Evolutionary conservation across 2,329 filamentous ascomycete genomes (phyloP).

Genomic region (Penicillium sumatraense): DNA sequence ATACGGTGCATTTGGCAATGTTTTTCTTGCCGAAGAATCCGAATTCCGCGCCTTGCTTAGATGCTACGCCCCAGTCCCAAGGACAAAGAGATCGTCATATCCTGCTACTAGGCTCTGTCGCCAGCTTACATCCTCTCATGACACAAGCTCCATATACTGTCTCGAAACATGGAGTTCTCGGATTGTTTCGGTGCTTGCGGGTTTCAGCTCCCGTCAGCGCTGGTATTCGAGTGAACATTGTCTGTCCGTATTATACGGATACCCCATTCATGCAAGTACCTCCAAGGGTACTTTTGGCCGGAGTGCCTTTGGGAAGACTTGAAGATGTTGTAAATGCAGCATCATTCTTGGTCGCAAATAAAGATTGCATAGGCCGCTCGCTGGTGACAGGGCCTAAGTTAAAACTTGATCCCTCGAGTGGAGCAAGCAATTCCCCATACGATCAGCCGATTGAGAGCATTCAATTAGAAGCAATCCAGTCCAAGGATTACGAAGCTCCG

Average conservation of each 20-base stretch:
- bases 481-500: too few relatives aligned
- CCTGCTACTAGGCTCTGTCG: constrained; percentile 10
- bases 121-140: constrained; percentile 12
- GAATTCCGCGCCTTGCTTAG: constrained; percentile 1
- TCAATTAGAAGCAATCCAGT: too few relatives aligned
- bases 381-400: constrained; percentile 11
- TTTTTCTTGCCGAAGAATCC: constrained; percentile 12
- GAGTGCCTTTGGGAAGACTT: constrained; percentile 5
- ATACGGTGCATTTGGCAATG: constrained; percentile 13
- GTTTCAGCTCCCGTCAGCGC: constrained; percentile 7
- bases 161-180: constrained; percentile 12
- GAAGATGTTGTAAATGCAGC: constrained; percentile 13
- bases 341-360: constrained; percentile 14
- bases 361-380: constrained; percentile 10
- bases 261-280: constrained; percentile 10
- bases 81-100: constrained; percentile 8
- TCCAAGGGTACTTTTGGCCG: constrained; percentile 8
- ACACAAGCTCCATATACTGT: constrained; percentile 12
- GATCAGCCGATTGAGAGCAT: too few relatives aligned
- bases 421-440: too few relatives aligned
- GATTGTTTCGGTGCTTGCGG: constrained; percentile 8
- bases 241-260: constrained; percentile 15
- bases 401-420: constrained; percentile 7
- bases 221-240: constrained; percentile 12
- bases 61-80: not conserved